phyloP scores from a whole-genome alignment of 2,329 filamentous ascomycete species.

The Aspergillus hiratsukae region DNA sequence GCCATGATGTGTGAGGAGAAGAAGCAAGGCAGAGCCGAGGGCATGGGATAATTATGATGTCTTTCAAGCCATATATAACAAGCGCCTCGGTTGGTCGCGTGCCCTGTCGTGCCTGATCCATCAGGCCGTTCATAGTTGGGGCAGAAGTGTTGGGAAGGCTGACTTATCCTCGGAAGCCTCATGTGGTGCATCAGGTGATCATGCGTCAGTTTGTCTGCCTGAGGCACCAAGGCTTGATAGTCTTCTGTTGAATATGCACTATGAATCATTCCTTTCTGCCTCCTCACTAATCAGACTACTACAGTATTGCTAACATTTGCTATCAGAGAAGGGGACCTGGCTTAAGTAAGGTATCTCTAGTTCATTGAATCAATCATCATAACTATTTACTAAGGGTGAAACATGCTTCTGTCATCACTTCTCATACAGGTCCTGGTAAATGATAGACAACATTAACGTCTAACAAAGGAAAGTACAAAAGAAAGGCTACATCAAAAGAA shows the following conservation, averaged over 20 bases:
- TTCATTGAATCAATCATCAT: neutral
- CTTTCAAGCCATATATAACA: neutral
- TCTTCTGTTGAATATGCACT: too few relatives aligned
- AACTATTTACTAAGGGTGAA: neutral
- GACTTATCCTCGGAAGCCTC: neutral
- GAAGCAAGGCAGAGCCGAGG: slow-evolving; percentile 7
- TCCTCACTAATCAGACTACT: too few relatives aligned
- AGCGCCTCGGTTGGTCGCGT: slow-evolving; percentile 12
- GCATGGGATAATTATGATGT: neutral
- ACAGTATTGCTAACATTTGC: too few relatives aligned
- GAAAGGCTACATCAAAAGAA: slow-evolving; percentile 9
- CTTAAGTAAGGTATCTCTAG: neutral
- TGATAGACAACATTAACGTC: slow-evolving; percentile 8
- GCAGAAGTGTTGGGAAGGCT: slow-evolving; percentile 11
- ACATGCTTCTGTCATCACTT: neutral
- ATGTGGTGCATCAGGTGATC: neutral
- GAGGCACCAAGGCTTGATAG: neutral
- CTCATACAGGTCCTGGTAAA: slow-evolving; percentile 12
- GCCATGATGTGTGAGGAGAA: slow-evolving; percentile 11
- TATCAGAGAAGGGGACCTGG: neutral
- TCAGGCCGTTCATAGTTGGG: slow-evolving; percentile 7
- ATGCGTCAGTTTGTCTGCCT: neutral
- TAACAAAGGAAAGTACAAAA: slow-evolving; percentile 22
- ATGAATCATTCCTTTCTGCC: too few relatives aligned
- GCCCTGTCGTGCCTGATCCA: slow-evolving; percentile 15